Evolutionary conservation across 176 grass and related monocot species (phyloP).

Genomic region (Avena atlantica): DNA sequence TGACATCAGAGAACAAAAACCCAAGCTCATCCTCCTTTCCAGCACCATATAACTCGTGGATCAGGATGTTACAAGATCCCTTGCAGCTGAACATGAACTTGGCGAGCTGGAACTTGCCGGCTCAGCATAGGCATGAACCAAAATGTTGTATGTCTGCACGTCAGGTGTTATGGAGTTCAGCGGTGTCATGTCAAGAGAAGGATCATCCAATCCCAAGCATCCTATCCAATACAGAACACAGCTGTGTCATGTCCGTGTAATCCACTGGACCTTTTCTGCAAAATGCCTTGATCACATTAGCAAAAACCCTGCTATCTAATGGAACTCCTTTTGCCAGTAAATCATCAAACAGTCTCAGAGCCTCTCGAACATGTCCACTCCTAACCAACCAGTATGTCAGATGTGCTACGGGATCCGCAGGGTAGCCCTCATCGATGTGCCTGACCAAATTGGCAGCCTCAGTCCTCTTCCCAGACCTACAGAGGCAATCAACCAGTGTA

Average conservation of each 20-base stretch:
- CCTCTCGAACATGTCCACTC: constrained; percentile 56
- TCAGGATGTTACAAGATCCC: constrained; percentile 87
- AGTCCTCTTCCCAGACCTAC: constrained; percentile 61
- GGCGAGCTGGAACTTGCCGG: constrained; percentile 66
- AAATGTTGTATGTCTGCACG: constrained; percentile 71
- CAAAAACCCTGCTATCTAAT: constrained; percentile 69
- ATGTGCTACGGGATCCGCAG: constrained; percentile 54
- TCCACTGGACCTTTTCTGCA: constrained; percentile 72
- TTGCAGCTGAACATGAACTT: constrained; percentile 65
- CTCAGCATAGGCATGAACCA: constrained; percentile 72
- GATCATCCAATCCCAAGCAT: constrained; percentile 64
- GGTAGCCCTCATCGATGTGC: constrained; percentile 63
- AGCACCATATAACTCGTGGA: constrained; percentile 67
- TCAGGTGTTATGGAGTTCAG: constrained; percentile 63
- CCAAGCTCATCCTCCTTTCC: constrained; percentile 64
- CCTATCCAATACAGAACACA: constrained; percentile 74
- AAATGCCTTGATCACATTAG: constrained; percentile 79
- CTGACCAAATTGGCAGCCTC: constrained; percentile 72
- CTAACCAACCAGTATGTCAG: constrained; percentile 81
- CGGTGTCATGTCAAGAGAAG: neutral
- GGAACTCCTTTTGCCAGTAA: constrained; percentile 60
- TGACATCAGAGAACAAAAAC: constrained; percentile 63
- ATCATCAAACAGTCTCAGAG: constrained; percentile 70
- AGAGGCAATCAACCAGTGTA: constrained; percentile 75
- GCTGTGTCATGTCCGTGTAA: constrained; percentile 51